These are phyloP conservation scores for Aegilops sharonensis DNA, from an alignment of 176 grass and related monocot genomes.

Conservation along the genomic window DNA sequence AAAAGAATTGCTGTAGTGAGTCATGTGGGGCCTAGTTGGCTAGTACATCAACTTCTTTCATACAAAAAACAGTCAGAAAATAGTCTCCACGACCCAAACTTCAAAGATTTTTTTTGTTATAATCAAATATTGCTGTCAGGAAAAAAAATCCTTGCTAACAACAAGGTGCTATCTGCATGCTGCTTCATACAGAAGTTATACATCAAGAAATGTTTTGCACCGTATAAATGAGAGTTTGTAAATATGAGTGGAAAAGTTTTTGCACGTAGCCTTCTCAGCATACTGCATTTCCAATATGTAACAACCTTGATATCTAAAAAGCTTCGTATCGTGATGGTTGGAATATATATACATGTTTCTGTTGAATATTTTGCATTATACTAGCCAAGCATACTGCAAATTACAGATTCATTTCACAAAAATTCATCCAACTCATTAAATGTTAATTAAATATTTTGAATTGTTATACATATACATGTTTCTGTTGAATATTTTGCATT, in stretches of 20 bases:
- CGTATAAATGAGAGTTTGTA: neutral
- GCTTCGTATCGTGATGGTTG: neutral
- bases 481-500: neutral
- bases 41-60: neutral
- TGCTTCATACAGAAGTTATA: slow-evolving; percentile 1
- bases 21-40: neutral
- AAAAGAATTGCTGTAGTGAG: neutral
- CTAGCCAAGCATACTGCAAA: neutral
- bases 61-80: neutral
- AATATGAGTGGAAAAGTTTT: neutral
- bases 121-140: slow-evolving; percentile 3
- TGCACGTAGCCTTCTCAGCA: neutral
- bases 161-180: neutral
- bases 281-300: neutral
- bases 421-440: neutral
- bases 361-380: neutral
- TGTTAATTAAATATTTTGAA: neutral
- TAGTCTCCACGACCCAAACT: neutral
- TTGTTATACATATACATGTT: neutral
- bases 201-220: neutral
- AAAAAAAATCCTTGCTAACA: neutral
- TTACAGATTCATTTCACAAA: slow-evolving; percentile 1
- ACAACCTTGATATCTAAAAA: neutral
- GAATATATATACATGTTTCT: neutral
- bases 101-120: neutral